Conservation (phyloP, 225 moss, liverwort and hornwort genomes). For the Ulota crispa region DNA sequence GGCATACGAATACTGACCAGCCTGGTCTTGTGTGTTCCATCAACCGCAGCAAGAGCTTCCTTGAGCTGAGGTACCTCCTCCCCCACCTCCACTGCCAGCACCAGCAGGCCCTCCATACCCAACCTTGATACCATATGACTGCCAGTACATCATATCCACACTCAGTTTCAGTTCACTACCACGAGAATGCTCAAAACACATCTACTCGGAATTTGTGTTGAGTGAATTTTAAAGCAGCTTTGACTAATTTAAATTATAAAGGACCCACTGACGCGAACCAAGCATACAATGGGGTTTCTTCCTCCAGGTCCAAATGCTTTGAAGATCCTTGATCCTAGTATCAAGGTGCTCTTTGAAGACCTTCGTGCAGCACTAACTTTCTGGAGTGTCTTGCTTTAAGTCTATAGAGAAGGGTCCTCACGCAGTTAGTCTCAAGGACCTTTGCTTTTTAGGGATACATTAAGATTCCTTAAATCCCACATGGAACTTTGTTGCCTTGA, state of each 20-base stretch:
- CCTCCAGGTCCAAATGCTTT: too few relatives aligned
- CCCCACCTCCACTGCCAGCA: slow-evolving; percentile 55
- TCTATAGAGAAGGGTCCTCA: too few relatives aligned
- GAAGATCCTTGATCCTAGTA: too few relatives aligned
- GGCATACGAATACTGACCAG: slow-evolving; percentile 8
- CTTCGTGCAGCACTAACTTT: too few relatives aligned
- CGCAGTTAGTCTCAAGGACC: too few relatives aligned
- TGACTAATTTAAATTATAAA: too few relatives aligned
- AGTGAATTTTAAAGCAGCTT: background rate
- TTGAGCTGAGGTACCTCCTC: slow-evolving; percentile 59
- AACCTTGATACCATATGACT: slow-evolving; percentile 47
- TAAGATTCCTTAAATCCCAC: too few relatives aligned
- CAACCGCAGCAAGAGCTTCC: slow-evolving; percentile 63
- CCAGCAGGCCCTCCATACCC: slow-evolving; percentile 59
- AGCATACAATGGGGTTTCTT: too few relatives aligned
- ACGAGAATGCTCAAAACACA: background rate
- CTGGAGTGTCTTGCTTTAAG: too few relatives aligned
- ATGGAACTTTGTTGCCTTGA: background rate
- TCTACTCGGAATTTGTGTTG: background rate
- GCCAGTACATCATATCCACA: slow-evolving; percentile 28
- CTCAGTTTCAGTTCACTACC: background rate
- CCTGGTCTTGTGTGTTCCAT: background rate
- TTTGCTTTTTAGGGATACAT: too few relatives aligned
- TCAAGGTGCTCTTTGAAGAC: too few relatives aligned
- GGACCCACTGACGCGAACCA: too few relatives aligned